A percentile compares a stretch with the other conserved stretches of the same genome.
phyloP scores from a whole-genome alignment of 129 eudicot species.

The Tagetes erecta region DNA sequence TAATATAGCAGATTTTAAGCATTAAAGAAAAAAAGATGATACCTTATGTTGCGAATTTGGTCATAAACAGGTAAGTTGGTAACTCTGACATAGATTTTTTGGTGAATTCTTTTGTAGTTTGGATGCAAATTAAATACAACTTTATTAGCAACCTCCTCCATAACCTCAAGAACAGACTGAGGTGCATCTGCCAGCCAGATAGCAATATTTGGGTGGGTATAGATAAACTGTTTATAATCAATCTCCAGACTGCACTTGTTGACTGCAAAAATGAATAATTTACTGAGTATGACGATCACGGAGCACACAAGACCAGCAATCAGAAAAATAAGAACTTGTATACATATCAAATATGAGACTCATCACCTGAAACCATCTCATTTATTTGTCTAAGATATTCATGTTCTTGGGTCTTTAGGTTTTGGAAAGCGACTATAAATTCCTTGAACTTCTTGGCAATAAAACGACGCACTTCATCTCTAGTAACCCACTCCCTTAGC shows the following conservation, averaged over 20 bases:
- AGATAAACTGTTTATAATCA: conserved; percentile 90
- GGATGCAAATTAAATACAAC: conserved; percentile 81
- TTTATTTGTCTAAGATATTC: conserved; percentile 81
- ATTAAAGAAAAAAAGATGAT: conserved; percentile 3
- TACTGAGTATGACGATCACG: conserved; percentile 4
- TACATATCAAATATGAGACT: background rate
- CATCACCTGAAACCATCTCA: conserved; percentile 93
- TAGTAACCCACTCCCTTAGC: conserved; percentile 97
- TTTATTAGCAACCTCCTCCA: conserved; percentile 98
- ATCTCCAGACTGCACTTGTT: conserved; percentile 97
- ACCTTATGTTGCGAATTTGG: conserved; percentile 99
- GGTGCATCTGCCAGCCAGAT: conserved; percentile 99
- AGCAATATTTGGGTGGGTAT: conserved; percentile 87
- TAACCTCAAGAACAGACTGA: conserved; percentile 98
- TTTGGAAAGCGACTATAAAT: conserved; percentile 65
- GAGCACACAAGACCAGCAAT: background rate
- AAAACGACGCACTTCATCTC: conserved; percentile 98
- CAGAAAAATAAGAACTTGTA: background rate
- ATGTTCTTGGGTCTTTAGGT: conserved; percentile 54
- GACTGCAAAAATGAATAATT: conserved; percentile 46
- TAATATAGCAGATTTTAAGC: background rate
- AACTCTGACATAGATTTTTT: conserved; percentile 79
- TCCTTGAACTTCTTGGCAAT: conserved; percentile 91
- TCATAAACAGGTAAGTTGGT: conserved; percentile 97
- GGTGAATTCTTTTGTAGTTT: conserved; percentile 82